Evolutionary conservation across 345 rosid genomes (phyloP), one percentile per base, ranked within the genome.

Genomic region (Citrus cavaleriei): DNA sequence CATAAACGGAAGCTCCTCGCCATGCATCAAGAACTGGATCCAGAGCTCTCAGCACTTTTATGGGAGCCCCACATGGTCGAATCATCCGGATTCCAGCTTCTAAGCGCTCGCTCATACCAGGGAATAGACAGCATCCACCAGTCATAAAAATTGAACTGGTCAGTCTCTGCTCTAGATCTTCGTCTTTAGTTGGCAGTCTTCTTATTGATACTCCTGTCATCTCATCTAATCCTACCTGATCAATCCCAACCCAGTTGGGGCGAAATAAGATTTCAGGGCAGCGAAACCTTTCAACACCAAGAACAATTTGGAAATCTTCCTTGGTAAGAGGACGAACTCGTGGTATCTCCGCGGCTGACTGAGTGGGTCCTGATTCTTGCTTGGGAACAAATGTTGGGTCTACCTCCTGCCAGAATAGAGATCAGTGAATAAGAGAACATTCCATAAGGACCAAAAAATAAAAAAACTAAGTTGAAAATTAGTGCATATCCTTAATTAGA

Each of bases 11-110:
- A n/a, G 99, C 99, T 28, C 99, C 99, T 12, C 97, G 94, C 98
- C 99, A 94, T 1, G 98, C 99, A 78, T 96, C 99, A 40, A 91
- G 92, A 72, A 93, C 88, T 0, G 98, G 97, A 81, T 95, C 91
- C 66, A 87, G 78, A 69, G 97, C 97, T 84, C 87, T 82, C 71
- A 89, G 86, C 19, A 93, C 90, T 55, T 80, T 81, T 66, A 95
- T 95, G 37, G 89, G 89, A 0, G 93, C 70, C 28, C 98, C 98
- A 49, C 90, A 87, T 3, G 99, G 99, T 75, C 94, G 86, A 63
- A 93, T 87, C 99, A 92, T 93, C 74, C 90, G 83, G 34, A 93
- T 88, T 75, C 98, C 94, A 2, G 89, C 86, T 79, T 92, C 97
- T 80, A 95, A 81, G 64, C 96, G 91, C 81, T 90, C 89, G 4